These are phyloP conservation scores for Copromyces sp. DNA, from an alignment of 495 filamentous ascomycete genomes.

Conservation along the genomic window DNA sequence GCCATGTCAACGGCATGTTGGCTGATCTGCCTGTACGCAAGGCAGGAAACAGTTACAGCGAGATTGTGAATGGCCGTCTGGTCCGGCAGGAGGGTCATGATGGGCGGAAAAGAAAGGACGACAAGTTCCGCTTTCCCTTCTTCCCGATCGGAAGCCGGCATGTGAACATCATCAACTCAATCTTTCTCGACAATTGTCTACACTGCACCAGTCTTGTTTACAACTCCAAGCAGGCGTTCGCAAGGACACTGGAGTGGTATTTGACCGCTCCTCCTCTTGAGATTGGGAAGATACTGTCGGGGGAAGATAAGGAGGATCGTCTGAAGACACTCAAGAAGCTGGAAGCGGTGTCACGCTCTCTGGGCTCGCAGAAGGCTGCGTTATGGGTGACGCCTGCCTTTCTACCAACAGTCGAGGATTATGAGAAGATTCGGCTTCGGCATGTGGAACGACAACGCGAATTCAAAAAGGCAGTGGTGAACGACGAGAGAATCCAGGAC, in stretches of 20 bases:
- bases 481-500: background rate
- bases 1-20: conserved; percentile 13
- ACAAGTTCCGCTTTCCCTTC: conserved; percentile 35
- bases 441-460: background rate
- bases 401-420: background rate
- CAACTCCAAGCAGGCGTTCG: conserved; percentile 8
- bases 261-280: conserved; percentile 10
- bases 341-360: conserved; percentile 12
- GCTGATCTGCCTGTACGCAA: conserved; percentile 30
- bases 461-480: background rate
- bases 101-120: conserved; percentile 1
- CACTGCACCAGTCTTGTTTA: conserved; percentile 22
- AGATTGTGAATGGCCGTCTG: conserved; percentile 18
- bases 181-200: conserved; percentile 29
- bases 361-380: conserved; percentile 13
- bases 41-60: conserved; percentile 29
- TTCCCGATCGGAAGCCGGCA: conserved; percentile 24
- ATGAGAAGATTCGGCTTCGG: background rate
- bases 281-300: conserved; percentile 12
- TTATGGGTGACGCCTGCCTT: conserved; percentile 1
- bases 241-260: conserved; percentile 25
- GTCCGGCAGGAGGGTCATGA: conserved; percentile 8
- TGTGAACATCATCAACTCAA: conserved; percentile 32
- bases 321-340: conserved; percentile 17
- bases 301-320: conserved; percentile 4